Evolutionary conservation across 306 rosid species (phyloP), one percentile per base, ranked within the genome.

Genomic region (Trichosanthes cucumerina): DNA sequence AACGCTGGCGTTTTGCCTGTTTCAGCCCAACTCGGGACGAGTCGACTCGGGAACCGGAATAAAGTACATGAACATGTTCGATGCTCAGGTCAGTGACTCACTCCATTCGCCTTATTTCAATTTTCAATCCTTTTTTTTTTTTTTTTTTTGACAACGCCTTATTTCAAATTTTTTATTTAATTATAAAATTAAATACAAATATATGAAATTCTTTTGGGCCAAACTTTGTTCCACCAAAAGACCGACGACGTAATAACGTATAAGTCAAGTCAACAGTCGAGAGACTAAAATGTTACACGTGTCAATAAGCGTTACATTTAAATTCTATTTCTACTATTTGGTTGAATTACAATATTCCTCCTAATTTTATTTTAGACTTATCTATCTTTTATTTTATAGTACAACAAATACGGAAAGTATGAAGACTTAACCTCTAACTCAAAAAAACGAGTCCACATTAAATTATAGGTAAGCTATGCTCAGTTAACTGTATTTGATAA

Each of bases 31-130:
- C 79, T 85, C 97, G 80, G 97, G 99, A 4, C 97, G 97, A 36
- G 87, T 87, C 53, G 97, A 95, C 80, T 83, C 96, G 33, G 92
- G 89, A 21, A 88, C 81, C 10, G 96, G 97, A 1, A 85, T 89
- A 46, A 92, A 89, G 49, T 95, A 95, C 86, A 85, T 87, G 80
- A 95, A 95, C 81, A 92, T 95, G 99, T 95, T 95, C 80, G 97
- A 95, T 50, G 97, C 99, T 54, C 97, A 92, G 96, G 99, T 95
- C 16, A 46, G 58, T 72, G 23, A 28, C 7, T n/a, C 77, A 56
- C 79, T 77, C 71, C 6, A 60, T 76, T 75, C 13, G 33, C 34
- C 15, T 50, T 7, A 23, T 70, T 70, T 43, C 31, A 13, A 44
- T 9, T 11, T 46, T n/a, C n/a, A n/a, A n/a, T n/a, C n/a, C n/a